Evolutionary conservation across 805 yeast genomes (phyloP), one percentile per base, ranked within the genome.

Genomic region (Jamesozyma jinghongensis): DNA sequence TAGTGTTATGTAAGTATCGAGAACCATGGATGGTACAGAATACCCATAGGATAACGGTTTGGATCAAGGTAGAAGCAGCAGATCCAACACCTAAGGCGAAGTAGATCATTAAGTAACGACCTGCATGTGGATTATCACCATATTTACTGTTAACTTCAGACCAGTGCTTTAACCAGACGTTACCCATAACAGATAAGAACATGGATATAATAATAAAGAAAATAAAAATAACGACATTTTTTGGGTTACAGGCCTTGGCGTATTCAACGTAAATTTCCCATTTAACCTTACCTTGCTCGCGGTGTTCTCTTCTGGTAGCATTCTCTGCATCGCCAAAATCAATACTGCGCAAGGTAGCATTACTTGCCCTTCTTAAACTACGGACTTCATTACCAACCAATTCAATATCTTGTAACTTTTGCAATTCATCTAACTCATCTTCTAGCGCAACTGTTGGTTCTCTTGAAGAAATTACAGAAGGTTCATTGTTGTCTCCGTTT

Each of bases 81-180:
- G 82, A 73, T 13, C 73, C 67, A 36, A 86, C 56, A 47, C 98
- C 97, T 33, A 90, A 67, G 10, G 71, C 68, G 45, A 83, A 74
- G 58, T 90, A 92, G 40, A 85, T 69, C 16, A 82, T 81, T 49
- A 92, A 68, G 53, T 87, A 92, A 53, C 63, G 75, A 40, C 66
- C 66, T n/a, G 83, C 76, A 44, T 77, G 59, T 2, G 95, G 94
- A 58, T 90, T 90, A 42, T 64, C 65, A 19, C 87, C 90, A 30
- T 64, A 57, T 34, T 61, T 65, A 3, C 88, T 72, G 57, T 90
- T 92, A 18, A 82, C 75, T 59, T 92, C 99, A 11, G 97, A 85
- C 98, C 98, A 92, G 61, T 85, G 85, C 61, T 92, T 92, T 54
- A 92, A 74, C 99, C 99, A 92, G 40, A 90, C 75, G 57, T 81